phyloP scores from a whole-genome alignment of 202 grass and related monocot genomes.

The Eragrostis tef region DNA sequence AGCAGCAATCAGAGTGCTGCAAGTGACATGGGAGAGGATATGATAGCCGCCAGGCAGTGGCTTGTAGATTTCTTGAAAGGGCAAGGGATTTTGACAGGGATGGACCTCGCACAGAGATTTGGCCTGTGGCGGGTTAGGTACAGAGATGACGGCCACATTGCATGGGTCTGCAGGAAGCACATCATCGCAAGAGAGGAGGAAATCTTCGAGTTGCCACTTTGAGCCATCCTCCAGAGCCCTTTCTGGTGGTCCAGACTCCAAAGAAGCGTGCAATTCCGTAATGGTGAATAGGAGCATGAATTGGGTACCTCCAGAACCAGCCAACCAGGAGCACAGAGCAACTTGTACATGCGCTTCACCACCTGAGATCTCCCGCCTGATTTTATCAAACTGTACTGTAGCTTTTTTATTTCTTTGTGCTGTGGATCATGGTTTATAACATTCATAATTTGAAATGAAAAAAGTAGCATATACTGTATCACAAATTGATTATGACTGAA shows the following conservation, averaged over 20 bases:
- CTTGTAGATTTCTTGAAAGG: conserved; percentile 86
- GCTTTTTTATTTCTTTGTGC: background rate
- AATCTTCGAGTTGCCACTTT: conserved; percentile 71
- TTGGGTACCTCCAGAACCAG: background rate
- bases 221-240: conserved; percentile 50
- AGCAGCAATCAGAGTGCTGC: conserved; percentile 40
- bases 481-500: background rate
- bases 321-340: background rate
- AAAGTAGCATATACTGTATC: background rate
- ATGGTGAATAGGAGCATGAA: conserved; percentile 1
- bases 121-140: conserved; percentile 86
- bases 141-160: conserved; percentile 69
- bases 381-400: background rate
- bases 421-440: background rate
- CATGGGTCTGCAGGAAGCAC: conserved; percentile 88
- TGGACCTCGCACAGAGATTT: conserved; percentile 77
- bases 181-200: conserved; percentile 64
- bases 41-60: conserved; percentile 78
- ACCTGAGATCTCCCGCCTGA: background rate
- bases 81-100: conserved; percentile 68
- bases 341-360: background rate
- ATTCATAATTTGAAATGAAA: background rate
- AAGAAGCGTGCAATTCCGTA: conserved; percentile 18
- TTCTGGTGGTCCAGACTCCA: background rate
- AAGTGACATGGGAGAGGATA: conserved; percentile 63